phyloP scores from a whole-genome alignment of 345 rosid species.

The Mangifera indica region DNA sequence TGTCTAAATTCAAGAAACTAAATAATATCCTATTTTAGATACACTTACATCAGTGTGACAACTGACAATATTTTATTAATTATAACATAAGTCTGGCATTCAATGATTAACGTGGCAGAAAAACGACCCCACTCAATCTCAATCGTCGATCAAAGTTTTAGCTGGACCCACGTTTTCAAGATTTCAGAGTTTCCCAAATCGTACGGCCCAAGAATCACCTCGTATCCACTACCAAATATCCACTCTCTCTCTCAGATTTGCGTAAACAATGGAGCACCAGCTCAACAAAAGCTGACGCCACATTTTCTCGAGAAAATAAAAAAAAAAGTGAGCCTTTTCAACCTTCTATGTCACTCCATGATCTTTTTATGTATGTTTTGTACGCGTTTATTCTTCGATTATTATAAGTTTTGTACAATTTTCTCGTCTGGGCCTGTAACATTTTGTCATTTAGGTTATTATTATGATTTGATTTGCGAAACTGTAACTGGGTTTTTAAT shows the following conservation, averaged over 20 bases:
- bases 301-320: constrained; percentile 21
- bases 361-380: not conserved
- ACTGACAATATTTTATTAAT: not conserved
- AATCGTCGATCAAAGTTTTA: not conserved
- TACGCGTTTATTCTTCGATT: not conserved
- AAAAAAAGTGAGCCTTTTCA: constrained; percentile 13
- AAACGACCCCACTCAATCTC: not conserved
- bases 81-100: not conserved
- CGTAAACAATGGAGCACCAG: constrained; percentile 23
- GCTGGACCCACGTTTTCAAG: not conserved
- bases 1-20: too few species aligned
- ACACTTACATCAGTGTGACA: too few species aligned
- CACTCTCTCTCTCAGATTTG: not conserved
- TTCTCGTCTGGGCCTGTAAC: not conserved
- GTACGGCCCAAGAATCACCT: not conserved
- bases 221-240: not conserved
- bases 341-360: not conserved
- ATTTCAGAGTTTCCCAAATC: not conserved
- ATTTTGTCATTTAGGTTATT: not conserved
- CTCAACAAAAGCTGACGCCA: constrained; percentile 20
- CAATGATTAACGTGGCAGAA: not conserved
- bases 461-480: constrained; percentile 11
- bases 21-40: too few species aligned
- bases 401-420: not conserved
- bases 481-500: not conserved